Percentiles rank a stretch among this genome's conserved stretches.
Evolutionary conservation across 495 filamentous ascomycete genomes (phyloP).

Genomic region (Talaromyces trachyspermus): DNA sequence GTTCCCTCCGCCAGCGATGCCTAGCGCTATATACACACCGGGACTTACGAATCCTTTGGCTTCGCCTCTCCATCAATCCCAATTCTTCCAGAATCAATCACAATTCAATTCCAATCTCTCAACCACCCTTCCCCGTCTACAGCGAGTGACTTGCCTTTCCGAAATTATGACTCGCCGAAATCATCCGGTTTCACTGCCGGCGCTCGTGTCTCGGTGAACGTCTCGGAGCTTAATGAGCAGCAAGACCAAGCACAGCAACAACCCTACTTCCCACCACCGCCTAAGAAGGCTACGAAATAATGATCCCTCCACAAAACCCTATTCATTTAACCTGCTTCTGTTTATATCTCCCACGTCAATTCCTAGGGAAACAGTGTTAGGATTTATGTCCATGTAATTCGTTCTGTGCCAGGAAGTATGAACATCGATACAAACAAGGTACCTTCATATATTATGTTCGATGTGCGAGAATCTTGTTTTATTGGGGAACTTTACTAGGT

Average conservation of each 20-base stretch:
- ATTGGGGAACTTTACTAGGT: too few species aligned
- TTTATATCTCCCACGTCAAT: too few species aligned
- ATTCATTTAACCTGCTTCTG: too few species aligned
- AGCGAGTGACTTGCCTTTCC: slow-evolving; percentile 33
- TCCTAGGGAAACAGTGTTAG: too few species aligned
- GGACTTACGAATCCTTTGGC: neutral
- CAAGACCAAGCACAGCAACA: slow-evolving; percentile 17
- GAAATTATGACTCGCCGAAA: slow-evolving; percentile 11
- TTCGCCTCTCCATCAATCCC: neutral
- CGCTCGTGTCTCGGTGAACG: neutral
- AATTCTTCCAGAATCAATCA: neutral
- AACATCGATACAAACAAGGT: neutral
- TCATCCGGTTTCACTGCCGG: neutral
- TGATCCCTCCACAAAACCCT: slow-evolving; percentile 9
- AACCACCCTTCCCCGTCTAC: slow-evolving; percentile 10
- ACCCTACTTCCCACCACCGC: slow-evolving; percentile 39
- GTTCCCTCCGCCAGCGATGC: slow-evolving; percentile 13
- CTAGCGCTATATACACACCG: neutral
- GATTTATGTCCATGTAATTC: too few species aligned
- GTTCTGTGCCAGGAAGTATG: too few species aligned
- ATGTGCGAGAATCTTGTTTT: too few species aligned
- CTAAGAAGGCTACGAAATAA: slow-evolving; percentile 31
- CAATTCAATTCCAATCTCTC: slow-evolving; percentile 4
- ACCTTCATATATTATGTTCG: neutral
- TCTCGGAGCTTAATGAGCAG: slow-evolving; percentile 14